These are phyloP conservation scores for Arthrobotrys musiformis DNA, from an alignment of 2,329 filamentous ascomycete species.

Conservation along the genomic window DNA sequence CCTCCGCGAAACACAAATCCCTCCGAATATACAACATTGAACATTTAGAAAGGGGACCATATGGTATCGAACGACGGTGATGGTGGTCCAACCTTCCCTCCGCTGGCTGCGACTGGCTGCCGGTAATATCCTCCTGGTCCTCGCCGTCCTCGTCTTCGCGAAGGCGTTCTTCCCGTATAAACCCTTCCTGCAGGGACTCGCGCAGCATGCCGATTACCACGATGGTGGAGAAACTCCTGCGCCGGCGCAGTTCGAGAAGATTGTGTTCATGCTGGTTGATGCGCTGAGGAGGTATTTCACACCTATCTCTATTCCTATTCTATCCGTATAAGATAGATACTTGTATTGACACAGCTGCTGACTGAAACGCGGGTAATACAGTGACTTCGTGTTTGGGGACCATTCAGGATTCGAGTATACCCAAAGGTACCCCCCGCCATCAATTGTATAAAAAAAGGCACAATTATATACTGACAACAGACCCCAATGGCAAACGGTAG, in stretches of 20 bases:
- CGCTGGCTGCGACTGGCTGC: constrained; percentile 66
- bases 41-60: too few species aligned
- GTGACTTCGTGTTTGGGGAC: constrained; percentile 90
- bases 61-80: too few species aligned
- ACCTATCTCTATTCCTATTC: too few species aligned
- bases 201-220: constrained; percentile 69
- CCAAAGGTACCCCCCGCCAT: constrained; percentile 72
- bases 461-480: not conserved
- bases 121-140: constrained; percentile 80
- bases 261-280: constrained; percentile 98
- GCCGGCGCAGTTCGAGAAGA: constrained; percentile 80
- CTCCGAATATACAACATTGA: too few species aligned
- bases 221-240: constrained; percentile 64
- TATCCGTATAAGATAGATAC: too few species aligned
- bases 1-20: too few species aligned
- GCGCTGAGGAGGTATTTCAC: constrained; percentile 79
- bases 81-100: constrained; percentile 49
- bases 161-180: constrained; percentile 98
- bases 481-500: constrained; percentile 65
- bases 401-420: constrained; percentile 86
- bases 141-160: constrained; percentile 81
- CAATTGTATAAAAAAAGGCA: too few species aligned
- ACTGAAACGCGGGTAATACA: constrained; percentile 62
- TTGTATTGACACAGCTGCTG: not conserved
- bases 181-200: constrained; percentile 86